Evolutionary conservation across 2,329 filamentous ascomycete genomes (phyloP), one percentile per base, ranked within the genome.

Genomic region (Talaromyces atroroseus): DNA sequence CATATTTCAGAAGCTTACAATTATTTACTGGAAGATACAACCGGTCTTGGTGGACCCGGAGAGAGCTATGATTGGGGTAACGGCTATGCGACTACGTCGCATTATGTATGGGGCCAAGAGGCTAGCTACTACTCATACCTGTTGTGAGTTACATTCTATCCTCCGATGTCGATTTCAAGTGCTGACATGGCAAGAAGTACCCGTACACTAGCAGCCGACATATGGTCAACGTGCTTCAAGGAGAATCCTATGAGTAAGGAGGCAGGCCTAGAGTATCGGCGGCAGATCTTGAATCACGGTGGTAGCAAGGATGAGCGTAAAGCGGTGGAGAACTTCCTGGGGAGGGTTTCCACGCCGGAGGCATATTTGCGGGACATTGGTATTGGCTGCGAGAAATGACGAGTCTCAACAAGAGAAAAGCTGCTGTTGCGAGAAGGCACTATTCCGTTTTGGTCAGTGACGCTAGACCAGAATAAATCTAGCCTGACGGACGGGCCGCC

Each of bases 91-190:
- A 61, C 55, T 0, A 58, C 55, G 21, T 54, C 60, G 6, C 60
- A 61, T 50, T 61, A 58, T 53, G 56, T 60, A 16, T 61, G 56
- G 60, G 58, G 60, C 16, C 60, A 61, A 40, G 60, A 61, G 47
- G 58, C 58, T 16, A 61, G 56, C 44, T 61, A 61, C 26, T 61
- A 61, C 49, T 61, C 60, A 18, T 61, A 60, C 38, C 23, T 61
- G 6, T 58, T 60, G 59, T 60, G 5, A 18, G 18, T 44, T 44
- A 21, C 5, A 10, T 12, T n/a, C 7, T 12, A 44, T 14, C 40
- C 10, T 10, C 18, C 2, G 5, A 21, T n/a, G 14, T 21, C 5
- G 3, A 34, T 34, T 5, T 14, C 12, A 34, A 34, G 5, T 34
- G 6, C 8, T 10, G 5, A 6, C 32, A 34, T 34, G 3, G 3